Percentiles rank a stretch among this genome's conserved stretches.
Conservation (phyloP, 805 yeast genomes). For the Clavispora asparagi region DNA sequence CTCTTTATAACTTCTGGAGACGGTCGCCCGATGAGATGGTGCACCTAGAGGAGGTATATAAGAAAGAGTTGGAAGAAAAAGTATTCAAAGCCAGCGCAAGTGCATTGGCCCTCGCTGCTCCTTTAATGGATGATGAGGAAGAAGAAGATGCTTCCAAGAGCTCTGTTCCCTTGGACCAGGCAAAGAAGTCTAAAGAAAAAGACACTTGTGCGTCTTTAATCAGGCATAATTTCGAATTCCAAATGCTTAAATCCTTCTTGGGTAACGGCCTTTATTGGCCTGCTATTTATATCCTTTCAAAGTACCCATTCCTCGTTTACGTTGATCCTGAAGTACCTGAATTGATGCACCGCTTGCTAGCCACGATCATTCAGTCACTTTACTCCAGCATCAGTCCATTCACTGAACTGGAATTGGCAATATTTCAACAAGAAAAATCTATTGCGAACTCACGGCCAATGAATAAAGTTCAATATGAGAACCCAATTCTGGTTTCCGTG, state of each 20-base stretch:
- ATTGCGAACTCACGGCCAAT: conserved; percentile 21
- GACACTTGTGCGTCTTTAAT: conserved; percentile 14
- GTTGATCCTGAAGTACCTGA: conserved; percentile 46
- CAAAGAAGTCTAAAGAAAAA: conserved; percentile 3
- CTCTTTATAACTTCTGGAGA: conserved; percentile 50
- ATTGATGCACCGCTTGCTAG: conserved; percentile 46
- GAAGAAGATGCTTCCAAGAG: conserved; percentile 15
- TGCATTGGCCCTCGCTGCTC: conserved; percentile 86
- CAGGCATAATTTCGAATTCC: conserved; percentile 21
- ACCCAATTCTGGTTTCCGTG: conserved; percentile 11
- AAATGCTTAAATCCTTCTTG: conserved; percentile 49
- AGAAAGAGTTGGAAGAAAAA: conserved; percentile 46
- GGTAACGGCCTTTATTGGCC: conserved; percentile 61
- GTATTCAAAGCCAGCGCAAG: conserved; percentile 61
- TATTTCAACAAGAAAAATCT: conserved; percentile 19
- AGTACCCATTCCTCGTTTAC: conserved; percentile 56
- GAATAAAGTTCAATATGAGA: conserved; percentile 25
- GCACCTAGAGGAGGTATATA: conserved; percentile 39
- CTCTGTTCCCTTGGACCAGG: conserved; percentile 15
- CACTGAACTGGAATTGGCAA: conserved; percentile 12
- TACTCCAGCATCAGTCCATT: conserved; percentile 22
- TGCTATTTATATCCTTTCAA: conserved; percentile 50
- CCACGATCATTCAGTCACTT: conserved; percentile 46
- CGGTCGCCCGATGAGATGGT: conserved; percentile 49
- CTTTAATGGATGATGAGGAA: conserved; percentile 64